Evolutionary conservation across 2,329 filamentous ascomycete species (phyloP), one percentile per base, ranked within the genome.

Genomic region (Tetracladium maxilliforme): DNA sequence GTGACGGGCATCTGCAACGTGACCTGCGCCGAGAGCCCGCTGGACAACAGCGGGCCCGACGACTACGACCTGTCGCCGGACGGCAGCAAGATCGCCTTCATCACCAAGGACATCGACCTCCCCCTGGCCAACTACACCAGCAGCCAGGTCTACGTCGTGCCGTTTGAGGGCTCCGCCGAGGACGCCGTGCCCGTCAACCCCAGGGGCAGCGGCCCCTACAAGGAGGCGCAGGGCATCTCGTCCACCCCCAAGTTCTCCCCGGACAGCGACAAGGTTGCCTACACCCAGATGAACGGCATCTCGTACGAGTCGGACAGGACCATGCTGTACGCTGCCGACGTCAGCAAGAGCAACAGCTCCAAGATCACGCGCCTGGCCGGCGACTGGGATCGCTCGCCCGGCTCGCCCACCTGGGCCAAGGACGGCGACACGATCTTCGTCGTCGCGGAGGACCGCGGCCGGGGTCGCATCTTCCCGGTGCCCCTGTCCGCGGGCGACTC

Each of bases 241-340:
- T 44, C 44, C 2, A 39, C 35, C 7, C 51, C 51, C 5, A 37
- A 41, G 0, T 92, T 92, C 50, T 86, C 81, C 4, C 70, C 71
- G 4, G 64, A 77, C 39, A 80, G 81, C 7, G 66, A 60, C 17
- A 64, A 66, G 31, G 56, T 87, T 14, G 81, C 70, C 3, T 93
- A 92, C 45, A 60, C 81, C 16, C 70, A 79, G 33, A 92, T 92
- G 84, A 64, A 67, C 33, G 64, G 64, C 28, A 61, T 69, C 25
- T 70, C 76, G 30, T 92, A 93, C 44, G 84, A 94, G 48, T 69
- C 76, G 10, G 83, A 93, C 52, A 64, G 72, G 22, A 52, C 83
- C 5, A 51, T 84, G 33, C 51, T 82, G 4, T 46, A 80, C 6
- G 63, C 68, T 2, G 63, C 81, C 36, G 32, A 40, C 16, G 53